phyloP scores from a whole-genome alignment of 805 yeast genomes.

The Blastobotrys mokoenaii region DNA sequence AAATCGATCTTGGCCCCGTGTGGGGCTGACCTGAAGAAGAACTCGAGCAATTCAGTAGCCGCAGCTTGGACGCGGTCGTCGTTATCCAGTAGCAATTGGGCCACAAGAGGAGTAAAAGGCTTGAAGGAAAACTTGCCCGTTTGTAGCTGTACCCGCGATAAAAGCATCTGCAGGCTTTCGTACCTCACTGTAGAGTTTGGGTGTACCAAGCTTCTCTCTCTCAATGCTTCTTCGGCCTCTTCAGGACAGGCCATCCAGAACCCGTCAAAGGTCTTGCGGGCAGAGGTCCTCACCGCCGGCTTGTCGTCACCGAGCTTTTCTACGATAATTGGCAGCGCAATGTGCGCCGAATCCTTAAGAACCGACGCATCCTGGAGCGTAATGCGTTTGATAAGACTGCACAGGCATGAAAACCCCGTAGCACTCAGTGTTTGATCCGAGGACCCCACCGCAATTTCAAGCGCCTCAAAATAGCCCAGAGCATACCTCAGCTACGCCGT shows the following conservation, averaged over 20 bases:
- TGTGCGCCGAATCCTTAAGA: slow-evolving; percentile 25
- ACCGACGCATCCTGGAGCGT: slow-evolving; percentile 32
- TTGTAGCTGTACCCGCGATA: slow-evolving; percentile 20
- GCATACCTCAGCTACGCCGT: slow-evolving; percentile 7
- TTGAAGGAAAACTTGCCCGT: slow-evolving; percentile 24
- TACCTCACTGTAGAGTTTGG: slow-evolving; percentile 17
- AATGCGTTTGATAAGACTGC: slow-evolving; percentile 38
- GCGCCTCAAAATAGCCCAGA: slow-evolving; percentile 21
- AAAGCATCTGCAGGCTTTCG: slow-evolving; percentile 20
- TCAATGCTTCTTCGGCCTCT: slow-evolving; percentile 27
- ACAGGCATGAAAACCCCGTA: slow-evolving; percentile 35
- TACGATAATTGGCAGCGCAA: slow-evolving; percentile 28
- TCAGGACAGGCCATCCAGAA: slow-evolving; percentile 32
- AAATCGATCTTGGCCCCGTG: slow-evolving; percentile 40
- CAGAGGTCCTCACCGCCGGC: slow-evolving; percentile 21
- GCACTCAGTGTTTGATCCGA: slow-evolving; percentile 14
- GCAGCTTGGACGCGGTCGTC: slow-evolving; percentile 18
- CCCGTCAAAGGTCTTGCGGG: slow-evolving; percentile 27
- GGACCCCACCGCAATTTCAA: slow-evolving; percentile 15
- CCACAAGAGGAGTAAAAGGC: slow-evolving; percentile 28
- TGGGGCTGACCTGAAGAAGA: slow-evolving; percentile 32
- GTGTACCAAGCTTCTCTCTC: slow-evolving; percentile 26
- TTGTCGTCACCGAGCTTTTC: slow-evolving; percentile 26
- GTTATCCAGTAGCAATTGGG: slow-evolving; percentile 23
- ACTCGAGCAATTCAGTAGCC: slow-evolving; percentile 26